Base-by-base conservation (phyloP, 2,329 filamentous ascomycete genomes). In the Xylaria sp. region DNA sequence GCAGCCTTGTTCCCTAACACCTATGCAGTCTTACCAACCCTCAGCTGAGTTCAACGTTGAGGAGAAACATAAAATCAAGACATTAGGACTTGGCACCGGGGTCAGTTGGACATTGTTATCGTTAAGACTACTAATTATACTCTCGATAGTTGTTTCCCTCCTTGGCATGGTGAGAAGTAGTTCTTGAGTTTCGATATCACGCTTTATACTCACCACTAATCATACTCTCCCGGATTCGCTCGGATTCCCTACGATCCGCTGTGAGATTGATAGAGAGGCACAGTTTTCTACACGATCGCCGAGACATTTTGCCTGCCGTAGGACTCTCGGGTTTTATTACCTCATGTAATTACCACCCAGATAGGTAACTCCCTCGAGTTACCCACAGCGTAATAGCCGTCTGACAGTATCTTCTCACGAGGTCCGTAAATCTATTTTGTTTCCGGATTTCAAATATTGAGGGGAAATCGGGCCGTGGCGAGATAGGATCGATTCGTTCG, bases 381-480 rank as follows among this genome's bases (percentile, higher is more conserved):
- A 50, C 55, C 27, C 17, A 24, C 55, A 30, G 11, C 45, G 47
- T 60, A 30, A 36, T 39, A 36, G 32, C 45, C 19, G 50, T 61
- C 61, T 67, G 50, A 51, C 65, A 14, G 14, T 14, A 9, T 12
- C n/a, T 39, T 56, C 14, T 14, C 24, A 45, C 12, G 17, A 27
- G 14, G 3, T 14, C 47, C 47, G 19, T 51, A 21, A 36, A 39
- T 58, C 34, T 30, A 4, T 11, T 36, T 58, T 12, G 27, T 14
- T 45, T 12, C 19, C 17, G 21, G 27, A 68, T 68, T 61, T 55
- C 50, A 64, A 60, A 56, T 61, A 24, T 36, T 9, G 24, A 51
- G 45, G 39, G 19, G n/a, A 60, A 51, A 30, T 42, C 47, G 21
- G 45, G 32, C 54, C 47, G 53, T 39, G 14, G 8, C 2, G 51